These are phyloP conservation scores for Eucalyptus pauciflora DNA, from an alignment of 345 rosid genomes.

Conservation along the genomic window DNA sequence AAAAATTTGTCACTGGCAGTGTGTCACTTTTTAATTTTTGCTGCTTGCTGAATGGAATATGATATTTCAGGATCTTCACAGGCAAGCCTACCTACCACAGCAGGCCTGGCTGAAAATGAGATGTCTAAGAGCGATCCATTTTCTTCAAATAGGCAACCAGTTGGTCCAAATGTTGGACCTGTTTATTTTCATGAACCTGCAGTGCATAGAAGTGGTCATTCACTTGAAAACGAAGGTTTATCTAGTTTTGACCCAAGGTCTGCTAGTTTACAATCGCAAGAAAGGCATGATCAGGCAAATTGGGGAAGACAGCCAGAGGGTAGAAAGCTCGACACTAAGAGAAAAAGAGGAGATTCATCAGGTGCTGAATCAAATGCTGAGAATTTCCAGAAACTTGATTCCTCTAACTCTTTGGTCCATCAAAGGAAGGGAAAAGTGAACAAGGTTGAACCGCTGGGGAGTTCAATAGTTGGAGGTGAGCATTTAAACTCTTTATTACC, in stretches of 20 bases:
- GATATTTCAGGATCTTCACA: conserved; percentile 65
- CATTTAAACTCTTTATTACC: conserved; percentile 11
- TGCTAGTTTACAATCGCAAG: conserved; percentile 79
- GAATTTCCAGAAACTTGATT: conserved; percentile 38
- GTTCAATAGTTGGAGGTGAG: conserved; percentile 28
- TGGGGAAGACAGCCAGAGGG: conserved; percentile 36
- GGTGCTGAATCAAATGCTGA: conserved; percentile 39
- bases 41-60: not conserved
- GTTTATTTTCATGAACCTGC: conserved; percentile 69
- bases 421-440: conserved; percentile 51
- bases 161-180: conserved; percentile 60
- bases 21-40: not conserved
- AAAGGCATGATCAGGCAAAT: conserved; percentile 25
- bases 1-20: not conserved
- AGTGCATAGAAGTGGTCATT: conserved; percentile 52
- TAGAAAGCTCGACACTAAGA: conserved; percentile 50
- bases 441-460: conserved; percentile 47
- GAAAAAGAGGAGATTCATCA: conserved; percentile 67
- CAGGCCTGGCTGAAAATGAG: conserved; percentile 50
- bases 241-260: conserved; percentile 86
- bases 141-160: conserved; percentile 55
- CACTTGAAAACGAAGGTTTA: conserved; percentile 89
- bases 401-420: conserved; percentile 15
- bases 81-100: conserved; percentile 32
- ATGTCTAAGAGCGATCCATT: conserved; percentile 49